Evolutionary conservation across 257 asterid genomes (phyloP).

Genomic region (Haberlea rhodopensis): DNA sequence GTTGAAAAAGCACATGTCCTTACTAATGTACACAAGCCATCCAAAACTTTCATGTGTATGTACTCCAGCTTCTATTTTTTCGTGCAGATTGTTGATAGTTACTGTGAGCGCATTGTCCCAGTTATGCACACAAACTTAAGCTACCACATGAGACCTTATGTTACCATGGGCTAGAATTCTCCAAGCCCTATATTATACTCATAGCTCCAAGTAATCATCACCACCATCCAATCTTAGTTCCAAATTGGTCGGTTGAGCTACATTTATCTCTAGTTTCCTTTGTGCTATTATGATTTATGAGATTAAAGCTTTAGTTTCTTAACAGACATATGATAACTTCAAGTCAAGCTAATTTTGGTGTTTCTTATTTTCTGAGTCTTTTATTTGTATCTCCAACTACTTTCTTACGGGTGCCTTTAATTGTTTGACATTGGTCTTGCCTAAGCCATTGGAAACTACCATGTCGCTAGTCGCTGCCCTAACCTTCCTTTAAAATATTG

Average conservation of each 20-base stretch:
- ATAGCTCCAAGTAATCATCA: neutral
- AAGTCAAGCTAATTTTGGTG: neutral
- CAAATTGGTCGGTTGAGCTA: too few species aligned
- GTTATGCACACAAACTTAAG: conserved; percentile 18
- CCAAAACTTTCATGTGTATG: conserved; percentile 9
- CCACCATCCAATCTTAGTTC: too few species aligned
- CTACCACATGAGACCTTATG: neutral
- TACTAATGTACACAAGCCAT: conserved; percentile 5
- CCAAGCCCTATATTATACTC: neutral
- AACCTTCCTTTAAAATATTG: too few species aligned
- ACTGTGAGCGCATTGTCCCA: conserved; percentile 2
- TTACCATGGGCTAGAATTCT: neutral
- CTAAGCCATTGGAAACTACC: too few species aligned
- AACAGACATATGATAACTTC: neutral
- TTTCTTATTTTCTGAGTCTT: neutral
- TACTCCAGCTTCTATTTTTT: neutral
- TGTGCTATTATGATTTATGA: too few species aligned
- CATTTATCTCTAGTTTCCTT: neutral
- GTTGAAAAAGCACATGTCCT: neutral
- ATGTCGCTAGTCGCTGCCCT: too few species aligned
- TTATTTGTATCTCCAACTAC: neutral
- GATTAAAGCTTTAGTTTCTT: neutral
- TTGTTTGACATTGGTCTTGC: too few species aligned
- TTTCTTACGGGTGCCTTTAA: too few species aligned
- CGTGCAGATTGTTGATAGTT: conserved; percentile 3